Base-by-base conservation (phyloP, 140 eudicot species). In the Oenanthe javanica region DNA sequence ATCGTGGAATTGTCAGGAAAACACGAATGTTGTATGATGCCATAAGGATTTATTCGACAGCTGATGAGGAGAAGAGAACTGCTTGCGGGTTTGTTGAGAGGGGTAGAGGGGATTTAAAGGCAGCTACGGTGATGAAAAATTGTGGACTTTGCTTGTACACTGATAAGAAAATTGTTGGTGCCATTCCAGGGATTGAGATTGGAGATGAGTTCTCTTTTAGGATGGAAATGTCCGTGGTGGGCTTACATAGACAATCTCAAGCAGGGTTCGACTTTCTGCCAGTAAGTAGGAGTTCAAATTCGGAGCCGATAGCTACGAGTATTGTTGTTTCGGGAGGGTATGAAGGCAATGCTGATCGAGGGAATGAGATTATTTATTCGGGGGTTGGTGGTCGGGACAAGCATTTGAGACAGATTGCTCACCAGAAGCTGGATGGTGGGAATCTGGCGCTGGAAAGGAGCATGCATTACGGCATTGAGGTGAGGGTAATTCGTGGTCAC, bases 331-430 rank as follows among this genome's bases (percentile, higher is more conserved):
- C 98, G 0, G 98, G 96, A 42, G 96, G 98, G 15, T 92, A 92
- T 51, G 96, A 90, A 64, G 98, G 90, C 16, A 96, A 94, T 66
- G 93, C 86, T 69, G 98, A 94, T 81, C 78, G 82, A 0, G 93
- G 94, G 23, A 94, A 94, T 80, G 94, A 88, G 18, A 84, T 94
- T 7, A 78, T 90, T 0, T 94, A 94, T 54, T 90, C 99, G 0
- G 98, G 98, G 9, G 96, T 88, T 31, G 97, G 97, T 3, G 98
- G 98, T 21, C 96, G 86, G 77, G 98, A 92, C 77, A 87, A 85
- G 81, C 19, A 86, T 74, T 67, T 77, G 0, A 86, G 85, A 81
- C 97, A 90, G 79, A 88, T 86, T 19, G 79, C 79, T 80, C 93
- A 94, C 77, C 98, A 94, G 87, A 90, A 85, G 64, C 47, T 94